phyloP scores from a whole-genome alignment of 352 stramenopile genomes.

The Pythium grandisporangium region DNA sequence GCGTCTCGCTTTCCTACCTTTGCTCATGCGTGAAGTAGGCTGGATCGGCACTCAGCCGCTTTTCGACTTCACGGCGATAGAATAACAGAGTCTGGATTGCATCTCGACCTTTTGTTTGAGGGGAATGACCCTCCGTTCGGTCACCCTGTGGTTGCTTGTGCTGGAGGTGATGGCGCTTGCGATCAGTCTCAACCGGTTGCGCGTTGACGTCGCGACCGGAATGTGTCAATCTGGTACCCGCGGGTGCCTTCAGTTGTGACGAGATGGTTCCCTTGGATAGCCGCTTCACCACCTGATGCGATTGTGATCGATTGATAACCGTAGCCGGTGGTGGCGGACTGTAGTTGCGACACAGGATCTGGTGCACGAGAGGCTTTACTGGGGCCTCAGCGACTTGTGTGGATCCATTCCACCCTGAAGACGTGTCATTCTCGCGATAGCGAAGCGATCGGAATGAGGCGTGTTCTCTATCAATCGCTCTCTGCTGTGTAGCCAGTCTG shows the following conservation, averaged over 20 bases:
- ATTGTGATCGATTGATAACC: slow-evolving; percentile 16
- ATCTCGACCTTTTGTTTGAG: slow-evolving; percentile 26
- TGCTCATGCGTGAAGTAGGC: slow-evolving; percentile 7
- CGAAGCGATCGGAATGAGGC: too few species aligned
- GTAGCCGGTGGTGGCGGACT: slow-evolving; percentile 28
- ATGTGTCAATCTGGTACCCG: too few species aligned
- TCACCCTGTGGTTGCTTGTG: slow-evolving; percentile 1
- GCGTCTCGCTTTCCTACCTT: background rate
- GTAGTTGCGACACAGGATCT: slow-evolving; percentile 47
- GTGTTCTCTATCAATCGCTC: too few species aligned
- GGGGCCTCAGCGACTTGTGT: slow-evolving; percentile 23
- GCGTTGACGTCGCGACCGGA: background rate
- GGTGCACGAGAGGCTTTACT: slow-evolving; percentile 35
- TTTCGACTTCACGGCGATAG: slow-evolving; percentile 57
- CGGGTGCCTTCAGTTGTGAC: slow-evolving; percentile 35
- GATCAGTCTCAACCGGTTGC: slow-evolving; percentile 7
- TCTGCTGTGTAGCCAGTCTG: too few species aligned
- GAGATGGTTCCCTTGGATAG: slow-evolving; percentile 49
- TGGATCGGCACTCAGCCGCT: slow-evolving; percentile 24
- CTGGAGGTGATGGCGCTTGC: slow-evolving; percentile 10
- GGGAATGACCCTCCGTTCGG: background rate
- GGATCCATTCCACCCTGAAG: slow-evolving; percentile 45
- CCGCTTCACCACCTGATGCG: background rate
- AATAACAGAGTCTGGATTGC: slow-evolving; percentile 51
- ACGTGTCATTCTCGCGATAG: too few species aligned